Percentiles rank a stretch among this genome's conserved stretches.
Evolutionary conservation across 805 yeast species (phyloP).

Genomic region (Starmerella roubikii): DNA sequence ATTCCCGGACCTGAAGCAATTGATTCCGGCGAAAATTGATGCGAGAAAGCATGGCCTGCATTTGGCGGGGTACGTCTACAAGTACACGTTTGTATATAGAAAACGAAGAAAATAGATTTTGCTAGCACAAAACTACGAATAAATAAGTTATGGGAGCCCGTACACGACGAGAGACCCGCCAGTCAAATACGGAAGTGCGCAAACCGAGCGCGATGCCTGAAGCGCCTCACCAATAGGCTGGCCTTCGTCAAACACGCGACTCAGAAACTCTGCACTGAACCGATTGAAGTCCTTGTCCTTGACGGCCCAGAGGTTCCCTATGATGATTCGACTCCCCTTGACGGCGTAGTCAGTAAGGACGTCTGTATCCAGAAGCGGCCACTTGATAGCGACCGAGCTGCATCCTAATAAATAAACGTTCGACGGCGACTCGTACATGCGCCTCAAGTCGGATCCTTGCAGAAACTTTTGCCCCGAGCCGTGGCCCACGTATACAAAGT

Average conservation of each 20-base stretch:
- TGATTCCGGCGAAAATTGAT: constrained; percentile 7
- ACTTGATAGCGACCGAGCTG: constrained; percentile 54
- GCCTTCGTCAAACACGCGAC: constrained; percentile 21
- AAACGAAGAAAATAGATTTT: background rate
- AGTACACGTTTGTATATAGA: constrained; percentile 6
- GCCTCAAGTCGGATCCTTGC: constrained; percentile 36
- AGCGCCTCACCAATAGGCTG: constrained; percentile 37
- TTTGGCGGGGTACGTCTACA: constrained; percentile 10
- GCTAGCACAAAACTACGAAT: background rate
- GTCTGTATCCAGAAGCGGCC: constrained; percentile 53
- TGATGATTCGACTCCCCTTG: constrained; percentile 70
- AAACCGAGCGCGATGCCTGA: constrained; percentile 44
- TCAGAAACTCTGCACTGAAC: constrained; percentile 50
- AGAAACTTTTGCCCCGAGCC: constrained; percentile 91
- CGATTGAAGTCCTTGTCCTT: constrained; percentile 90
- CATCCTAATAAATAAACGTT: constrained; percentile 62
- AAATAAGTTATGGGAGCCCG: constrained; percentile 50
- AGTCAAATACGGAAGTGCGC: constrained; percentile 61
- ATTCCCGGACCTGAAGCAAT: background rate
- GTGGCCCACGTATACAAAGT: constrained; percentile 79
- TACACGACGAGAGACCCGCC: constrained; percentile 90
- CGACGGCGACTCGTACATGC: constrained; percentile 28
- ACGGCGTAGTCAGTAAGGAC: constrained; percentile 60
- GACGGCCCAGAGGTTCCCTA: constrained; percentile 91
- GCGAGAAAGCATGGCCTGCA: constrained; percentile 8